Conservation (phyloP, 495 filamentous ascomycete genomes). For the Talaromyces liani region DNA sequence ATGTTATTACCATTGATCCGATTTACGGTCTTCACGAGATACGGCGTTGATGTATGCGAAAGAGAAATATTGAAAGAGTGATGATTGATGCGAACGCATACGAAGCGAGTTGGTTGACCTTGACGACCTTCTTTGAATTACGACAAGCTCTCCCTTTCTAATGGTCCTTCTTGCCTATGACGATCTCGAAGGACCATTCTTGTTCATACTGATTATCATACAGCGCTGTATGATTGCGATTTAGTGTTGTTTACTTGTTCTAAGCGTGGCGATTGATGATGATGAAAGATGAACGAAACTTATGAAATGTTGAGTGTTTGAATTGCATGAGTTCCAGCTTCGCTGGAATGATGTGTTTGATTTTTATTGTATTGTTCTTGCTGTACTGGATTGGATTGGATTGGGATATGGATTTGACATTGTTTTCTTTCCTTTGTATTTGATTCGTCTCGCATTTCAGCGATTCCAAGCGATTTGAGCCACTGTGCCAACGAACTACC, state of each 20-base stretch:
- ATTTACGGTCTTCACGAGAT: constrained; percentile 5
- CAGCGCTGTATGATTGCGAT: not conserved
- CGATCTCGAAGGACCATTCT: not conserved
- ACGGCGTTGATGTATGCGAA: constrained; percentile 6
- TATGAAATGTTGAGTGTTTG: not conserved
- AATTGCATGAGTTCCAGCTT: not conserved
- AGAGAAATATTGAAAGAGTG: constrained; percentile 1
- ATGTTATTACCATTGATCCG: not conserved
- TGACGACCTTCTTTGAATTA: not conserved
- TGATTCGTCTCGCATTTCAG: constrained; percentile 19
- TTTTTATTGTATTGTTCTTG: constrained; percentile 18
- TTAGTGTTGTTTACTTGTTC: not conserved
- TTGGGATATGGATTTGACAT: constrained; percentile 13
- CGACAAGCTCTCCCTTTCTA: not conserved
- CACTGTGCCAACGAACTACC: not conserved
- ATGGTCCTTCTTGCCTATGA: not conserved
- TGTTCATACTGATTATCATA: not conserved
- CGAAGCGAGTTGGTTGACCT: not conserved
- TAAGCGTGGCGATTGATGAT: constrained; percentile 35
- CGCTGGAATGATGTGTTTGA: constrained; percentile 10
- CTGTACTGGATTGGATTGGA: constrained; percentile 17
- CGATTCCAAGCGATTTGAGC: constrained; percentile 10
- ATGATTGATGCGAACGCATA: constrained; percentile 1
- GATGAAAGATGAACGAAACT: constrained; percentile 13
- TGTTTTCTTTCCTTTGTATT: constrained; percentile 13